Evolutionary conservation across 2,329 filamentous ascomycete species (phyloP).

Genomic region (Cordyceps javanica): DNA sequence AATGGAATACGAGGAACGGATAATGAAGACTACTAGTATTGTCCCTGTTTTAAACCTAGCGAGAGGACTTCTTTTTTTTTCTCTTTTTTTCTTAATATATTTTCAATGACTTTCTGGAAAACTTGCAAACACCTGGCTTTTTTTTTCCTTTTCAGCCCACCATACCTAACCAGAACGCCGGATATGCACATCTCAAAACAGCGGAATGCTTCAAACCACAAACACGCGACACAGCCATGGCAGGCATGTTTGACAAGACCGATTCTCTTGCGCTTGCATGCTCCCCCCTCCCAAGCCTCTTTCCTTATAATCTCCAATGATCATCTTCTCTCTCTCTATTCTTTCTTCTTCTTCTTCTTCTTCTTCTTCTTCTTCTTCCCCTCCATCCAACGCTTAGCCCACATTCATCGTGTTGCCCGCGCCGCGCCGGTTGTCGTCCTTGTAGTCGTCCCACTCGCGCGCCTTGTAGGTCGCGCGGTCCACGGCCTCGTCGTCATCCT

Average conservation of each 20-base stretch:
- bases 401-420: constrained; percentile 79
- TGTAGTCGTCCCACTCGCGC: constrained; percentile 90
- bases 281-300: too few relatives aligned
- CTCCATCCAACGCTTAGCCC: constrained; percentile 38
- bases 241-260: too few relatives aligned
- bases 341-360: not conserved
- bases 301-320: too few relatives aligned
- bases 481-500: constrained; percentile 82
- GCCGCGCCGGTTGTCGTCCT: constrained; percentile 80
- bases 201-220: not conserved
- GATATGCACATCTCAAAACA: not conserved
- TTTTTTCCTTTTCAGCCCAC: not conserved
- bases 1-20: not conserved
- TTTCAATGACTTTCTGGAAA: too few relatives aligned
- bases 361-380: not conserved
- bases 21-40: not conserved
- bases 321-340: too few relatives aligned
- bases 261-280: too few relatives aligned
- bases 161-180: not conserved
- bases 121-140: not conserved
- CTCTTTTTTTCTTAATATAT: too few relatives aligned
- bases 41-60: too few relatives aligned
- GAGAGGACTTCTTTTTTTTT: not conserved
- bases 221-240: too few relatives aligned
- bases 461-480: constrained; percentile 92